phyloP scores from a whole-genome alignment of 2,329 filamentous ascomycete genomes.

The Talaromyces sp. region DNA sequence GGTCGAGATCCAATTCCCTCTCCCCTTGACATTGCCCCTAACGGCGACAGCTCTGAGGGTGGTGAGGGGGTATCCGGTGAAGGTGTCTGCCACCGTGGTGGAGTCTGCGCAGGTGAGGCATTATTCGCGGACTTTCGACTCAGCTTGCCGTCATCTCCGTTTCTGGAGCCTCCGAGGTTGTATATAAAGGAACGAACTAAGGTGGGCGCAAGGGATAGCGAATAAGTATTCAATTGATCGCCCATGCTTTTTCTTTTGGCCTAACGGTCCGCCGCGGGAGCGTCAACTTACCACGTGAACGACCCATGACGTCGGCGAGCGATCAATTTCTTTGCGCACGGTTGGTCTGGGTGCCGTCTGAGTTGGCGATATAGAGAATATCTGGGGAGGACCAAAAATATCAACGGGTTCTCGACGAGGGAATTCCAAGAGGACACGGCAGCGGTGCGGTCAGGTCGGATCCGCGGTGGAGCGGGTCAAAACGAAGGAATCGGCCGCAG shows the following conservation, averaged over 20 bases:
- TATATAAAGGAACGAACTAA: conserved; percentile 88
- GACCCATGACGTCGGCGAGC: conserved; percentile 35
- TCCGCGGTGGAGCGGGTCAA: conserved; percentile 7
- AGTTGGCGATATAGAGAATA: conserved; percentile 1
- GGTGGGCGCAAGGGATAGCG: conserved; percentile 27
- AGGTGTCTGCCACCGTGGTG: conserved; percentile 34
- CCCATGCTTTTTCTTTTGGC: not conserved
- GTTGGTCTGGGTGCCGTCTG: conserved; percentile 4
- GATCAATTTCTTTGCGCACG: conserved; percentile 3
- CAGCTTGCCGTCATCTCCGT: conserved; percentile 38
- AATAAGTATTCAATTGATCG: not conserved
- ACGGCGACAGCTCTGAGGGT: conserved; percentile 39
- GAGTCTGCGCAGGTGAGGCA: conserved; percentile 24
- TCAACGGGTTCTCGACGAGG: conserved; percentile 4
- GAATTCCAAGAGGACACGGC: conserved; percentile 18
- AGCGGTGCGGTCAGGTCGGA: conserved; percentile 11
- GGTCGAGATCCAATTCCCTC: conserved; percentile 67
- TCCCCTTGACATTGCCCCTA: conserved; percentile 43
- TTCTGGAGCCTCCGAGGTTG: conserved; percentile 42
- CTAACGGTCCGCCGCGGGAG: conserved; percentile 4
- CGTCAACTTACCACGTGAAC: conserved; percentile 42
- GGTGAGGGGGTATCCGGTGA: conserved; percentile 42
- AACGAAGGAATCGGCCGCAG: conserved; percentile 5
- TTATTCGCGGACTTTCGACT: conserved; percentile 35
- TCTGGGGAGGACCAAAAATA: conserved; percentile 1